These are phyloP conservation scores for Yamagishiella unicocca DNA, from an alignment of 139 green algal species.

Conservation along the genomic window DNA sequence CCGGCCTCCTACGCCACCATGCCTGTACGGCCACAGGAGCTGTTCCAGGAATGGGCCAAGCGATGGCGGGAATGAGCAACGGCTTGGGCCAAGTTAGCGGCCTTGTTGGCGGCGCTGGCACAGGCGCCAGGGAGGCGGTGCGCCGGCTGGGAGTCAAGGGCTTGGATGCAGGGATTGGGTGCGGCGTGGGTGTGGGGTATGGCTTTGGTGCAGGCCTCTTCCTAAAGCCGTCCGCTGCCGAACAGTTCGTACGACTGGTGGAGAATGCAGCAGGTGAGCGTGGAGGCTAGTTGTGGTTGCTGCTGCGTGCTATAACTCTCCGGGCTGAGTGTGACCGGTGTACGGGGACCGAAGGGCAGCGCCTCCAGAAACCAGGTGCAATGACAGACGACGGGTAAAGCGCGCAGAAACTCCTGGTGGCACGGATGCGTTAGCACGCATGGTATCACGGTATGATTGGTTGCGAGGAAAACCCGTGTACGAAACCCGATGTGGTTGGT, in stretches of 20 bases:
- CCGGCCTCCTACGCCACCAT: too few relatives aligned
- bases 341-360: too few relatives aligned
- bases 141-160: constrained; percentile 44
- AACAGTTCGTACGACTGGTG: background rate
- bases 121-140: background rate
- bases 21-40: background rate
- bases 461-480: too few relatives aligned
- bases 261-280: constrained; percentile 26
- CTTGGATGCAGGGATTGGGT: constrained; percentile 52
- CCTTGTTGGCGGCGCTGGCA: background rate
- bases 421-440: too few relatives aligned
- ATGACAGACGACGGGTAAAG: too few relatives aligned
- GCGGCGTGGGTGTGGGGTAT: constrained; percentile 55
- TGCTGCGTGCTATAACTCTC: too few relatives aligned
- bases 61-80: constrained; percentile 25
- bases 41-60: constrained; percentile 46
- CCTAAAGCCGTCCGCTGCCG: constrained; percentile 41
- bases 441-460: too few relatives aligned
- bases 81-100: constrained; percentile 29
- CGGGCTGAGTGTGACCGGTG: too few relatives aligned
- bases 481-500: too few relatives aligned
- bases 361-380: too few relatives aligned
- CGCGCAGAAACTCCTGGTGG: too few relatives aligned
- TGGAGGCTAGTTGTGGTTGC: too few relatives aligned
- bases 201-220: constrained; percentile 54